Evolutionary conservation across 164 flowering plant genomes (phyloP).

Genomic region (Santalum album): DNA sequence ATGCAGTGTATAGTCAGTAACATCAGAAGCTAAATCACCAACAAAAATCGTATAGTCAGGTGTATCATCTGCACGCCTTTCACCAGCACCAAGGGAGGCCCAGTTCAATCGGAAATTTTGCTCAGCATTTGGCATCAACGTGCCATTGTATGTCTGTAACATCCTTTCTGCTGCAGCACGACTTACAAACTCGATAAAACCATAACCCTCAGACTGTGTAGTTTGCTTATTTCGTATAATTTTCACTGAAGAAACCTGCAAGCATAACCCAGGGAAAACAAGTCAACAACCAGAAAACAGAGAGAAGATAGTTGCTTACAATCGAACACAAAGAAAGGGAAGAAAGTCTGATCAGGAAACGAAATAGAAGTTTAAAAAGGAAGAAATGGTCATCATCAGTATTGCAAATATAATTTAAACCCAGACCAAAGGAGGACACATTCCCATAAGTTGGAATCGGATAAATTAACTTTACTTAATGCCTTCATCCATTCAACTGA

Average conservation of each 20-base stretch:
- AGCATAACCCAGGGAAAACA: neutral
- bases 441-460: too few relatives aligned
- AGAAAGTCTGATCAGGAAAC: too few relatives aligned
- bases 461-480: too few relatives aligned
- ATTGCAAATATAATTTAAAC: too few relatives aligned
- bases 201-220: slow-evolving; percentile 75
- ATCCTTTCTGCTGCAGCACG: slow-evolving; percentile 72
- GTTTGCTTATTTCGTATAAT: slow-evolving; percentile 83
- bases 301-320: too few relatives aligned
- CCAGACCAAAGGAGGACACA: too few relatives aligned
- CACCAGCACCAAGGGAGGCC: slow-evolving; percentile 79
- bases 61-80: slow-evolving; percentile 63
- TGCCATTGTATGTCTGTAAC: slow-evolving; percentile 68
- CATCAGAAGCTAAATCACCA: slow-evolving; percentile 95
- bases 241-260: slow-evolving; percentile 63
- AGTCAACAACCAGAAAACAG: neutral
- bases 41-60: slow-evolving; percentile 79
- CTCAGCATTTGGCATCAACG: slow-evolving; percentile 65
- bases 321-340: too few relatives aligned
- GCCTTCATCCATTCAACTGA: too few relatives aligned
- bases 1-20: slow-evolving; percentile 65
- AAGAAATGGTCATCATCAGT: too few relatives aligned
- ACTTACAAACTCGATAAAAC: slow-evolving; percentile 69
- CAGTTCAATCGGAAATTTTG: slow-evolving; percentile 77
- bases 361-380: too few relatives aligned